Evolutionary conservation across 495 filamentous ascomycete genomes (phyloP), one percentile per base, ranked within the genome.

Genomic region (Penicillium bialowiezense): DNA sequence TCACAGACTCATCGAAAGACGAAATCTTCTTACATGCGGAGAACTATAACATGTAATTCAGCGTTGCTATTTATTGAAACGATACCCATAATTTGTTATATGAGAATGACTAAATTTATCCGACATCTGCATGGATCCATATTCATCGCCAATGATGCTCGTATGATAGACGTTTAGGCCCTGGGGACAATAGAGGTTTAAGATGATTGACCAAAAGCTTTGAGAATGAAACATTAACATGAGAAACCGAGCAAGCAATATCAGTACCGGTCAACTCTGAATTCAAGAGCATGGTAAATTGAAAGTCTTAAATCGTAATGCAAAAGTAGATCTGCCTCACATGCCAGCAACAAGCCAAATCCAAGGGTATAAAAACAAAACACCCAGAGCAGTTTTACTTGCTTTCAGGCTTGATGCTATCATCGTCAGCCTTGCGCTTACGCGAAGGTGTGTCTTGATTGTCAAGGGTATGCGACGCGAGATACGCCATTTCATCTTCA

Each of bases 21-120:
- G 92, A 97, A 80, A 85, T 97, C 48, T 96, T 90, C 64, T 65
- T 97, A 67, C 92, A 97, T 76, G 86, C 91, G 9, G 92, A 97
- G 77, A 96, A 96, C 65, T 96, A 95, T 70, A 88, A 90, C 32
- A 73, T 92, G 42, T 95, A 61, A 76, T 43, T 38, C 36, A 35
- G 37, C 40, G 17, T 38, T 37, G 42, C 10, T 46, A 49, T 46
- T 45, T 54, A 17, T 36, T 55, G 26, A 51, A 44, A 63, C 63
- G 45, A 63, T 65, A 58, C 58, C 60, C 49, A 24, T 23, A 26
- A 44, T n/a, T 32, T 41, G 39, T 28, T 40, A 32, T 10, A 40
- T 39, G 35, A 19, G 40, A 10, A 38, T 29, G 20, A 29, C 24
- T 17, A 19, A 24, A 37, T 38, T 13, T 31, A 15, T 31, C 24